These are phyloP conservation scores for Puya raimondii DNA, from an alignment of 176 grass and related monocot species.

Conservation along the genomic window DNA sequence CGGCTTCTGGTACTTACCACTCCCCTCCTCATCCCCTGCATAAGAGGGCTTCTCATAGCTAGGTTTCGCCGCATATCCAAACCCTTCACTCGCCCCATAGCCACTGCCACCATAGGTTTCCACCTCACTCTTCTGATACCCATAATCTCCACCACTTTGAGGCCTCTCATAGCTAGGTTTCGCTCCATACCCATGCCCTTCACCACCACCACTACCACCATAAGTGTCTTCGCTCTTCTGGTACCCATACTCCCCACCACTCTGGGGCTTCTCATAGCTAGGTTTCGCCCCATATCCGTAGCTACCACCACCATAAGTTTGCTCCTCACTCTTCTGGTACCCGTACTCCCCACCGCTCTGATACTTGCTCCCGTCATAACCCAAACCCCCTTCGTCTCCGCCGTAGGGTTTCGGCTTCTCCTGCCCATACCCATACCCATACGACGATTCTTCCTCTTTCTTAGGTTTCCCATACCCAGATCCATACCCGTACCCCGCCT, in stretches of 20 bases:
- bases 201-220: slow-evolving; percentile 3
- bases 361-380: slow-evolving; percentile 32
- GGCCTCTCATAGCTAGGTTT: slow-evolving; percentile 2
- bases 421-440: slow-evolving; percentile 19
- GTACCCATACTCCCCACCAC: slow-evolving; percentile 28
- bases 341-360: slow-evolving; percentile 26
- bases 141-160: slow-evolving; percentile 27
- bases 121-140: slow-evolving; percentile 22
- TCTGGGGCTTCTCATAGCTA: slow-evolving; percentile 7
- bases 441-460: slow-evolving; percentile 4
- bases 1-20: slow-evolving; percentile 1
- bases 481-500: slow-evolving; percentile 10
- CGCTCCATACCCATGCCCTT: background rate
- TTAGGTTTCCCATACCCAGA: slow-evolving; percentile 20
- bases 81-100: background rate
- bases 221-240: slow-evolving; percentile 31
- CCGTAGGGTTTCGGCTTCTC: slow-evolving; percentile 5
- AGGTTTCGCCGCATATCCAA: background rate
- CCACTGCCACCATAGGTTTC: slow-evolving; percentile 24
- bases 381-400: slow-evolving; percentile 34
- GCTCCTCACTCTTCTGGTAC: slow-evolving; percentile 24
- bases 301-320: slow-evolving; percentile 19
- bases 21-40: background rate
- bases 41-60: background rate
- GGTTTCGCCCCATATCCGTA: background rate